Base-by-base conservation (phyloP, 2,329 filamentous ascomycete genomes). In the Monosporascus sp. region DNA sequence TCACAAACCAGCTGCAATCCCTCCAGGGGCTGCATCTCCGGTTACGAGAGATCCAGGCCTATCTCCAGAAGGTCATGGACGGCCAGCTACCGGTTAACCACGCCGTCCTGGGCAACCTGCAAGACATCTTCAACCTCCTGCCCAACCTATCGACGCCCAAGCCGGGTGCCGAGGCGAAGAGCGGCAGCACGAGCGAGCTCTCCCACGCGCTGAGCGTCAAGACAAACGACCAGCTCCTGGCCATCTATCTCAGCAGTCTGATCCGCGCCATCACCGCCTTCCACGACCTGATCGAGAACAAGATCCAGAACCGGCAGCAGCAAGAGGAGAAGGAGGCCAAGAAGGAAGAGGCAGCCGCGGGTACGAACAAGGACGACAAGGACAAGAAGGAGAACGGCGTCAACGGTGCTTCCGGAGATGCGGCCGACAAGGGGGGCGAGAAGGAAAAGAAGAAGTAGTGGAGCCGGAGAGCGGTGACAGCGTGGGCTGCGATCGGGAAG, bases 201-300 rank as follows among this genome's bases (percentile, higher is more conserved):
- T 88, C 91, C n/a, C 83, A 94, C 57, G 92, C 94, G 37, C 96
- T 99, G 91, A 96, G 90, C 74, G 84, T 96, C 76, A 99, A 99
- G 83, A 97, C 93, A 54, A 99, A 99, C 68, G 94, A 99, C 71
- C 94, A 99, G 76, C 83, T 99, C 60, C 97, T 99, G 89, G 85
- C 92, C 50, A 97, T 99, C 70, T 99, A 99, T 73, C 80, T 99
- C 51, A 96, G 90, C 75, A 96, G 90, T 76, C 77, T 97, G 77
- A 97, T 99, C 73, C 84, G 94, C 56, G 94, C 94, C 53, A 99
- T 99, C 68, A 97, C 94, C 14, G 94, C 94, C 7, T 99, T 97
- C 86, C 94, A 99, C 72, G 94, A 99, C 70, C 76, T 99, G 62
- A 99, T 99, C 61, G 94, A 99, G 78, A 99, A 99, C 79, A 99